Conservation (phyloP, 2,329 filamentous ascomycete species). For the Talaromyces sp. region DNA sequence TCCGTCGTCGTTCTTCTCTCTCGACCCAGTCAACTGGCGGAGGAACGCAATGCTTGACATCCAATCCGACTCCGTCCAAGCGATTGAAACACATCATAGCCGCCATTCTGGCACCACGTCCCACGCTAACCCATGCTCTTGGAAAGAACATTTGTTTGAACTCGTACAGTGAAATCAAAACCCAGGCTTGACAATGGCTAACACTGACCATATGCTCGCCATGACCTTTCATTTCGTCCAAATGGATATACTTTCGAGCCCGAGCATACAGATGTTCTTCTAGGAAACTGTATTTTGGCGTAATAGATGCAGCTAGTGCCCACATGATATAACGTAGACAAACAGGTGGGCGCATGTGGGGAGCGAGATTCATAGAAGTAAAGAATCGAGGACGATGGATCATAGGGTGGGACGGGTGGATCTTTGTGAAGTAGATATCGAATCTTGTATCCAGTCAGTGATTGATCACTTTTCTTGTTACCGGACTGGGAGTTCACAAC, state of each 20-base stretch:
- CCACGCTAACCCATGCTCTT: conserved; percentile 89
- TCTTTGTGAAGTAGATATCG: conserved; percentile 84
- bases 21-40: conserved; percentile 92
- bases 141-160: conserved; percentile 99
- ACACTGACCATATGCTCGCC: conserved; percentile 86
- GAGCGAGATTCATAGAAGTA: conserved; percentile 85
- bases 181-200: conserved; percentile 81
- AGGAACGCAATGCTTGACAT: conserved; percentile 88
- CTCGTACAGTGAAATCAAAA: conserved; percentile 77
- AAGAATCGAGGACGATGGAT: conserved; percentile 86
- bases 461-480: neutral
- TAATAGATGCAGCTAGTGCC: conserved; percentile 83
- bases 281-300: conserved; percentile 74
- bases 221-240: conserved; percentile 87
- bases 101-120: conserved; percentile 72
- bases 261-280: conserved; percentile 89
- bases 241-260: conserved; percentile 83
- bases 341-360: conserved; percentile 79
- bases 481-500: conserved; percentile 21
- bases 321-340: conserved; percentile 93
- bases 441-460: conserved; percentile 54
- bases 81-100: conserved; percentile 94
- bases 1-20: conserved; percentile 82
- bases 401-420: conserved; percentile 82
- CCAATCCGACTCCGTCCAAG: conserved; percentile 75